Evolutionary conservation across 1,284 basidiomycete genomes (phyloP).

Genomic region (Irpex sp.): DNA sequence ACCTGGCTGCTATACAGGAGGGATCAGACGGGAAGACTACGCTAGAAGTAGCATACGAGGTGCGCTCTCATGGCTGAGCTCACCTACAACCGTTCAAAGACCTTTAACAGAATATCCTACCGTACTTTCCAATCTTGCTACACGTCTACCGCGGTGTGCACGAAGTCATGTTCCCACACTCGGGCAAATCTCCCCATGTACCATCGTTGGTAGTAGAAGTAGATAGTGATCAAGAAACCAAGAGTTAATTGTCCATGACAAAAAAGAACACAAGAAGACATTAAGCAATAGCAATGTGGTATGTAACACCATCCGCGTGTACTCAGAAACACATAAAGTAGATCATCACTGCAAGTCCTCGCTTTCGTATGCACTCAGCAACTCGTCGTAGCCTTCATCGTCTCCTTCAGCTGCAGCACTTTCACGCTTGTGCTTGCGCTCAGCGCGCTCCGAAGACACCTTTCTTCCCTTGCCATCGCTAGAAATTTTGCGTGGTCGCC

Average conservation of each 20-base stretch:
- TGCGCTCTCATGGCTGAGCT: slow-evolving; percentile 17
- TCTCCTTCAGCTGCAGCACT: slow-evolving; percentile 72
- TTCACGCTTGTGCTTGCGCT: slow-evolving; percentile 33
- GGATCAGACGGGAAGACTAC: slow-evolving; percentile 26
- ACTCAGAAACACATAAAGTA: not conserved
- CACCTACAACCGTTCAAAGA: too few species aligned
- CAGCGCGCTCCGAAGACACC: slow-evolving; percentile 24
- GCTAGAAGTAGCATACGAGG: slow-evolving; percentile 52
- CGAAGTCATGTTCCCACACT: slow-evolving; percentile 20
- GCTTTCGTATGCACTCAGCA: slow-evolving; percentile 76
- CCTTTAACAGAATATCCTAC: slow-evolving; percentile 51
- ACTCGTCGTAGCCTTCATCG: slow-evolving; percentile 74
- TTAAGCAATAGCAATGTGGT: not conserved
- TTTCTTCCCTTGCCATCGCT: slow-evolving; percentile 37
- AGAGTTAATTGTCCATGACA: not conserved
- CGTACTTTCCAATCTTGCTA: slow-evolving; percentile 57
- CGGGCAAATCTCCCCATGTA: not conserved
- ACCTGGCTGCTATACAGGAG: slow-evolving; percentile 49
- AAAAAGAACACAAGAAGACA: not conserved
- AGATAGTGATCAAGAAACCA: not conserved
- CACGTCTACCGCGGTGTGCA: slow-evolving; percentile 58
- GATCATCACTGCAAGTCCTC: slow-evolving; percentile 34
- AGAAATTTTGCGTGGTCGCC: slow-evolving; percentile 42
- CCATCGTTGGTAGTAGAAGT: not conserved
- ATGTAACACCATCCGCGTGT: not conserved